Base-by-base conservation (phyloP, 805 yeast species). In the Teunomyces panamensis region DNA sequence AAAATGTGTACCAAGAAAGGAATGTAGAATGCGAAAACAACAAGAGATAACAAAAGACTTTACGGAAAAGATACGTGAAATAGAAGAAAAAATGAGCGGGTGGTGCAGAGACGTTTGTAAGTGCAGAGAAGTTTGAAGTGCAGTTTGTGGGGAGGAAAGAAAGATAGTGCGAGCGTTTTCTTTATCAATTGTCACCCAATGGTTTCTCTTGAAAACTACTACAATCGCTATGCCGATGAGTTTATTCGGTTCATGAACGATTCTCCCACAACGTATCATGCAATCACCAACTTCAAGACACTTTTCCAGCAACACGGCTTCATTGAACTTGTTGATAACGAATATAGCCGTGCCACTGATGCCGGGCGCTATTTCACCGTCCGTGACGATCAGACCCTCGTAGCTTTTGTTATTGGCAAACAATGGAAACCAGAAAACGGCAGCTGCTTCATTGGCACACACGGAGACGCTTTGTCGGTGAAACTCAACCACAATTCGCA, bases 191-290 rank as follows among this genome's bases (percentile, higher is more conserved):
- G 9, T 11, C 26, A 35, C n/a, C 14, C 39, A n/a, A 11, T 13
- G 17, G 34, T 16, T 9, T 13, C 10, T 6, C 37, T 42, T 30
- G 43, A n/a, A 13, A 45, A 46, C 16, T 54, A 49, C 48, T 60
- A 55, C 47, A 56, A 57, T 11, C 42, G 39, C 1, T 54, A 49
- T 45, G 60, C 66, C 14, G 49, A 51, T 13, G 39, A 55, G 30
- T 69, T 67, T 49, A 52, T 70, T 41, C 48, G 50, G 17, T 69
- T 67, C 52, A 68, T 73, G 42, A 56, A 68, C 44, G 44, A 52
- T n/a, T 67, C 67, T 44, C 77, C 78, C n/a, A 71, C 78, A 3
- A 70, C 75, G 2, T 68, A 57, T 50, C 78, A 73, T 55, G 71
- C 62, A 5, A 53, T 68, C 5, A 39, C 47, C 2, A 56, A 60